phyloP scores from a whole-genome alignment of 177 flowering plant genomes.

The Vitis hybrid region DNA sequence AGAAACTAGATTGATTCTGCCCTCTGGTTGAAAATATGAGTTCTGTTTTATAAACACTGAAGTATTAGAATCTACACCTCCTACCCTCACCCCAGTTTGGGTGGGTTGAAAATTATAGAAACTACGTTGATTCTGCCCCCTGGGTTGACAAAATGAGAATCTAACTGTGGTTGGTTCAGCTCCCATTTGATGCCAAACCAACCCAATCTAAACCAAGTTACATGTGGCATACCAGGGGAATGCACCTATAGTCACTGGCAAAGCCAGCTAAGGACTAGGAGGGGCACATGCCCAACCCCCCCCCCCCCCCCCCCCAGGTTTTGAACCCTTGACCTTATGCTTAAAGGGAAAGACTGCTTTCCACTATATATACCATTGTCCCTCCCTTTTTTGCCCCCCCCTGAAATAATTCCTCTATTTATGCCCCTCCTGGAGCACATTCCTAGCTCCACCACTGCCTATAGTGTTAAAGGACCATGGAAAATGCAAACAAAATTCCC shows the following conservation, averaged over 20 bases:
- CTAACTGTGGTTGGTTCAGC: neutral
- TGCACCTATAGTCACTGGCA: no score
- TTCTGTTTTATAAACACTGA: neutral
- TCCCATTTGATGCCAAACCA: neutral
- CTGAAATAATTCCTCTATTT: no score
- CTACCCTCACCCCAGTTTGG: neutral
- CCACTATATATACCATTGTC: no score
- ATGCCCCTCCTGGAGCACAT: no score
- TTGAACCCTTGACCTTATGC: no score
- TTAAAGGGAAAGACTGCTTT: no score
- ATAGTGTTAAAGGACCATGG: neutral
- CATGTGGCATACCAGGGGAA: neutral
- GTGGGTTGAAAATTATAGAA: neutral
- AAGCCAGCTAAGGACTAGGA: no score
- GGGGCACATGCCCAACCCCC: no score
- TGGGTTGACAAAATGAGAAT: neutral
- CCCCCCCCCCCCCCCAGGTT: no score
- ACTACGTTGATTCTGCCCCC: conserved; percentile 1
- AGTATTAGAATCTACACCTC: neutral
- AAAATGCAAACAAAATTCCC: neutral
- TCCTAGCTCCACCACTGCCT: neutral
- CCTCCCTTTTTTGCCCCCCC: no score
- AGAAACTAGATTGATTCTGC: no score
- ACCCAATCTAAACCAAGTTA: neutral
- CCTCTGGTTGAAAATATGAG: no score